phyloP scores from a whole-genome alignment of 306 rosid genomes.

The Rosa rugosa region DNA sequence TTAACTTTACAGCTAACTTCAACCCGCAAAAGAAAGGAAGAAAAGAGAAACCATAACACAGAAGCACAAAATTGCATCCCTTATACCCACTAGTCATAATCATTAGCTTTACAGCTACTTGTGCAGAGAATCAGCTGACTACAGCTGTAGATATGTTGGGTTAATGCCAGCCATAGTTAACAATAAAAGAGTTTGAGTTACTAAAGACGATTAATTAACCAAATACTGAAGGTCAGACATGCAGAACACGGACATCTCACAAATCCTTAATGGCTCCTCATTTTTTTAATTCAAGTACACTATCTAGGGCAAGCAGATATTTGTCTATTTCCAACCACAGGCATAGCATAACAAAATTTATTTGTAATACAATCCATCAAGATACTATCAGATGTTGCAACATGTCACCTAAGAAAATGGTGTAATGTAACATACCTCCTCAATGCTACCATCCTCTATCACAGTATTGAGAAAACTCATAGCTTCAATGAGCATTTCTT shows the following conservation, averaged over 20 bases:
- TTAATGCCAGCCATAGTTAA: neutral
- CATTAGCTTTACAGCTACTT: neutral
- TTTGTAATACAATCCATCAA: neutral
- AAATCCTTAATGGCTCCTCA: neutral
- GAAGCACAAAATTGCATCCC: neutral
- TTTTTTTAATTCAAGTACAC: neutral
- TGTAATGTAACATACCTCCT: conserved; percentile 44
- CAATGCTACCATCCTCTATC: conserved; percentile 68
- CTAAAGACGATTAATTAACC: neutral
- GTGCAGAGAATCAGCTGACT: neutral
- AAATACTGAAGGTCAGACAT: neutral
- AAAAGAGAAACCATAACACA: neutral
- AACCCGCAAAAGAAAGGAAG: neutral
- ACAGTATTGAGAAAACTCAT: conserved; percentile 47
- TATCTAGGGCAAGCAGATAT: neutral
- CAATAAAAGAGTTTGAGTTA: neutral
- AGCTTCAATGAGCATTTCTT: conserved; percentile 47
- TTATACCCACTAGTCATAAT: neutral
- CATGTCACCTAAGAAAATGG: neutral
- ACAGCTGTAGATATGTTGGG: neutral
- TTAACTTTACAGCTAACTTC: conserved; percentile 60
- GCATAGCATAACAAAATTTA: neutral
- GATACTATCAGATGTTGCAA: neutral
- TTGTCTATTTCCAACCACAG: neutral
- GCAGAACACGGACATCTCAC: no score